Base-by-base conservation (phyloP, 1,284 basidiomycete species). In the Singerocomus inundabilis region DNA sequence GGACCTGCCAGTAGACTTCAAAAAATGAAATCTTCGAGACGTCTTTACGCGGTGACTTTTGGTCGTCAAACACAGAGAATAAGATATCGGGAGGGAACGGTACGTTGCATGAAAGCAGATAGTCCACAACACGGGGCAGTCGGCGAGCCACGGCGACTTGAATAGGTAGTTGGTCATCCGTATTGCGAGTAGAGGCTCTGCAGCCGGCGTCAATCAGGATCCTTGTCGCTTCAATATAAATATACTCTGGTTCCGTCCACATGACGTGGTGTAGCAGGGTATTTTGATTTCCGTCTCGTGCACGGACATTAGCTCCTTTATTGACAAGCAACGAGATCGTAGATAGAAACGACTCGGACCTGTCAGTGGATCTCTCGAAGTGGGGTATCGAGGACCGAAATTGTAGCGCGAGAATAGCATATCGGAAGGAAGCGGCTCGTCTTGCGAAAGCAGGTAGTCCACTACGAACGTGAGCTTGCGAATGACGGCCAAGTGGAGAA, bases 381-480 rank as follows among this genome's bases (percentile, higher is more conserved):
- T 41, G 53, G n/a, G n/a, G n/a, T n/a, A n/a, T n/a, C n/a, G n/a
- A n/a, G n/a, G n/a, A n/a, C n/a, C n/a, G n/a, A n/a, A n/a, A n/a
- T n/a, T n/a, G n/a, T n/a, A n/a, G n/a, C n/a, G n/a, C n/a, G n/a
- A n/a, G n/a, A n/a, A n/a, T n/a, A n/a, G n/a, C n/a, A n/a, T n/a
- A n/a, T n/a, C n/a, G n/a, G n/a, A n/a, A n/a, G n/a, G n/a, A n/a
- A n/a, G n/a, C n/a, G 9, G 18, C 4, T 26, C 29, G 1, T 13
- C 25, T n/a, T 2, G 32, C 5, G 43, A 56, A 21, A 56, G 40
- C 1, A 46, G 34, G 18, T 46, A 52, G 6, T 52, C 25, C n/a
- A 54, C 48, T 0, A 52, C 43, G 10, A 35, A 56, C 1, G 46
- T 6, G 8, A 46, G 36, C 16, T 39, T 44, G n/a, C n/a, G n/a